These are phyloP conservation scores for Coemansia sp. DNA, from an alignment of 192 early-diverging fungal species.

Conservation along the genomic window DNA sequence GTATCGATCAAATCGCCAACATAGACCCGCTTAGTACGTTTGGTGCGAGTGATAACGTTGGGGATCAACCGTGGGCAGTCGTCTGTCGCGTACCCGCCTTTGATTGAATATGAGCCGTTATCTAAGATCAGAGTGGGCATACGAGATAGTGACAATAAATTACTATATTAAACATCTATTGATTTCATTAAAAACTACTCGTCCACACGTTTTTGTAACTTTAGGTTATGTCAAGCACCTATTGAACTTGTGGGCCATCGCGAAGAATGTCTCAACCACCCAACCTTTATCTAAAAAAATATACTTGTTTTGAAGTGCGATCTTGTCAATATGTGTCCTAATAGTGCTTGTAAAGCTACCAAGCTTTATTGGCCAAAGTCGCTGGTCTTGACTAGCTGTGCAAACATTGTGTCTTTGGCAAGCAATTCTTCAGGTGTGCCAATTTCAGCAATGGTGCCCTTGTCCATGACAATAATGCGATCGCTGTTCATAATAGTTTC, in stretches of 20 bases:
- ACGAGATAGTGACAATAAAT: not conserved
- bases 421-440: conserved; percentile 65
- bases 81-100: conserved; percentile 59
- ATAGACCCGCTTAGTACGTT: conserved; percentile 65
- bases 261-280: not conserved
- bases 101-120: conserved; percentile 73
- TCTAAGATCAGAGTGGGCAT: conserved; percentile 65
- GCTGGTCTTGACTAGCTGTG: conserved; percentile 26
- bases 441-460: conserved; percentile 68
- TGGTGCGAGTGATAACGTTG: conserved; percentile 44
- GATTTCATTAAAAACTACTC: not conserved
- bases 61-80: conserved; percentile 23
- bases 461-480: conserved; percentile 72
- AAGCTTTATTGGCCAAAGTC: conserved; percentile 13
- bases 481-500: conserved; percentile 72
- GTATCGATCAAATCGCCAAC: conserved; percentile 71
- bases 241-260: conserved; percentile 5
- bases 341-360: too few species aligned
- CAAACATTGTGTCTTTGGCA: conserved; percentile 35
- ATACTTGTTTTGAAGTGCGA: not conserved
- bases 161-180: not conserved
- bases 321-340: not conserved
- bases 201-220: not conserved
- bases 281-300: not conserved
- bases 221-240: not conserved